Evolutionary conservation across 1,139 yeast genomes (phyloP).

Genomic region (Pichia sp.): DNA sequence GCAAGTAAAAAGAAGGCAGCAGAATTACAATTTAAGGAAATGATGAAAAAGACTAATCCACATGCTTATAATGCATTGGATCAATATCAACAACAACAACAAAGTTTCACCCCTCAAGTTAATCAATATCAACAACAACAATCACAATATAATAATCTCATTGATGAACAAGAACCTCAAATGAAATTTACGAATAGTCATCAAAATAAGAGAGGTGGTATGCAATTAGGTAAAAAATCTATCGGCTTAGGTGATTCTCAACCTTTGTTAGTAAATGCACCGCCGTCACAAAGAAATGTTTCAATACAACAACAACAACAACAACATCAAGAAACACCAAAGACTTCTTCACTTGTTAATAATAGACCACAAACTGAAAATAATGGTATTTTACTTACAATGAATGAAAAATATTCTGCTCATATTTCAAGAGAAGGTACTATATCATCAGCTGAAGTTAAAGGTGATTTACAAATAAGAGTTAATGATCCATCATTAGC

Average conservation of each 20-base stretch:
- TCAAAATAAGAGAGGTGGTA: slow-evolving; percentile 56
- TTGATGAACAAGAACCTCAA: slow-evolving; percentile 10
- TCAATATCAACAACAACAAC: slow-evolving; percentile 10
- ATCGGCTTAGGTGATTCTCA: slow-evolving; percentile 22
- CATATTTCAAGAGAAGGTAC: slow-evolving; percentile 82
- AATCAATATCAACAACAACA: slow-evolving; percentile 12
- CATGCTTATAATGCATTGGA: slow-evolving; percentile 8
- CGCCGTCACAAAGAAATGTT: slow-evolving; percentile 16
- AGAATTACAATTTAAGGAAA: slow-evolving; percentile 86
- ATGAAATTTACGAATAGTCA: slow-evolving; percentile 1
- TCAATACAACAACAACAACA: slow-evolving; percentile 12
- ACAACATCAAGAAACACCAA: slow-evolving; percentile 22
- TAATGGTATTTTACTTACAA: slow-evolving; percentile 72
- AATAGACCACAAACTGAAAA: slow-evolving; percentile 40
- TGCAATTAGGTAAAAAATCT: slow-evolving; percentile 72
- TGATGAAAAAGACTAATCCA: slow-evolving; percentile 53
- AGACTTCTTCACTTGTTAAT: background rate
- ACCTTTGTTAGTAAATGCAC: slow-evolving; percentile 23
- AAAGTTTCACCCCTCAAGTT: slow-evolving; percentile 20
- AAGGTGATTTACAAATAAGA: slow-evolving; percentile 87
- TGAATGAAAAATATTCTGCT: slow-evolving; percentile 75
- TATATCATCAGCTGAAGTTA: slow-evolving; percentile 65
- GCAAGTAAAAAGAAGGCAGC: slow-evolving; percentile 95
- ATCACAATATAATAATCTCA: background rate
- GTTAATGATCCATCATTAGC: slow-evolving; percentile 69